Conservation (phyloP, 331 rosid species). For the Acacia concinna region DNA sequence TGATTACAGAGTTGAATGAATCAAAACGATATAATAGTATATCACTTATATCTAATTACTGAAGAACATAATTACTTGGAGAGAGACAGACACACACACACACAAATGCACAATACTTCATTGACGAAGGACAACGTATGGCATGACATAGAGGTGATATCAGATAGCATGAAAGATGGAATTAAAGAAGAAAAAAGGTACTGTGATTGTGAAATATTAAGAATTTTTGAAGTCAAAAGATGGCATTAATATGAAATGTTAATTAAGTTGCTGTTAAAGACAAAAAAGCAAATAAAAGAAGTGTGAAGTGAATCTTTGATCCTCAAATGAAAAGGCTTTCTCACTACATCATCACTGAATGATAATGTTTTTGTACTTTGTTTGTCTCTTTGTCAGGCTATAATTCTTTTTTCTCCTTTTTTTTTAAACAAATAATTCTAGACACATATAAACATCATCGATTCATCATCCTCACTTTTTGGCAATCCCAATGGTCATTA, state of each 20-base stretch:
- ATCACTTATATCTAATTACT: not conserved
- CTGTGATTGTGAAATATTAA: not conserved
- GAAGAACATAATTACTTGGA: not conserved
- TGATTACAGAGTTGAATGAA: not conserved
- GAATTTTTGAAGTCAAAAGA: not conserved
- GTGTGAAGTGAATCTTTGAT: not conserved
- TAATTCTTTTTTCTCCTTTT: not conserved
- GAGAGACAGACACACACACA: not conserved
- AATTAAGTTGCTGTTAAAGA: conserved; percentile 6
- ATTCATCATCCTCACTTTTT: not conserved
- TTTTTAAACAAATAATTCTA: not conserved
- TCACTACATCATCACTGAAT: not conserved
- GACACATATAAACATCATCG: too few species aligned
- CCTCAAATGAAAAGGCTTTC: not conserved
- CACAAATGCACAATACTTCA: not conserved
- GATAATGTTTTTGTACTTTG: not conserved
- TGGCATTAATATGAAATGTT: not conserved
- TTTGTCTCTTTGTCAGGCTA: not conserved
- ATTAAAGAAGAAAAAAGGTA: not conserved
- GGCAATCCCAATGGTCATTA: not conserved
- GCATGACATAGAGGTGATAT: conserved; percentile 8
- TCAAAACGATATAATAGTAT: not conserved
- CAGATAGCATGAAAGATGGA: not conserved
- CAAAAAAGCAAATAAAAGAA: not conserved
- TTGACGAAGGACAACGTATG: not conserved